Conservation (phyloP, 768 basidiomycete genomes). For the Boletus coccyginus region DNA sequence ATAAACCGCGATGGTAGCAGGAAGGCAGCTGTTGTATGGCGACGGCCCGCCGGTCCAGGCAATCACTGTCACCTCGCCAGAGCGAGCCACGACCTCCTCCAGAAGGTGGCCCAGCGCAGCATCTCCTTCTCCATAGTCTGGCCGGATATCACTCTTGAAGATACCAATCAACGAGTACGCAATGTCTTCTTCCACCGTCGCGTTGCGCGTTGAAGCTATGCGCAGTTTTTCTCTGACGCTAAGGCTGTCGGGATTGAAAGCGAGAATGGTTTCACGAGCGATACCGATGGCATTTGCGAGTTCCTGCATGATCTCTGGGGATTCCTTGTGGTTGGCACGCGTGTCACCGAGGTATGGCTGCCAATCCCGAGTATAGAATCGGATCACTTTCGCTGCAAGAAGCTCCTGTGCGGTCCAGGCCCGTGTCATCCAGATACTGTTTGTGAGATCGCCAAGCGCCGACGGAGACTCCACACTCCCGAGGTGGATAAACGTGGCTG, state of each 20-base stretch:
- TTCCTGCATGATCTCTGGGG: conserved; percentile 7
- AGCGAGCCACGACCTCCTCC: conserved; percentile 10
- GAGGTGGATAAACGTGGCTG: conserved; percentile 3
- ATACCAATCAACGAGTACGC: too few relatives aligned
- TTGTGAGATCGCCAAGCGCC: background rate
- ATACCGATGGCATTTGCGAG: conserved; percentile 3
- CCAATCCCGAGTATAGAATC: conserved; percentile 12
- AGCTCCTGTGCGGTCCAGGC: conserved; percentile 20
- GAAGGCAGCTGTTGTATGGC: conserved; percentile 14
- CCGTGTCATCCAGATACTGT: conserved; percentile 9
- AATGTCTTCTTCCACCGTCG: background rate
- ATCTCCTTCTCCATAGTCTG: conserved; percentile 6
- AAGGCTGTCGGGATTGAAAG: conserved; percentile 7
- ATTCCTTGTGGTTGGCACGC: conserved; percentile 7
- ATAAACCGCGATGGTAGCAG: background rate
- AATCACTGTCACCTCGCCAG: conserved; percentile 4
- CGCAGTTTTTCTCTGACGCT: conserved; percentile 8
- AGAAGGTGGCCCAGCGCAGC: conserved; percentile 11
- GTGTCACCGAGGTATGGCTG: conserved; percentile 7
- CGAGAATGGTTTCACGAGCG: background rate
- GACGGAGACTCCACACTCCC: background rate
- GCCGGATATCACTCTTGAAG: background rate
- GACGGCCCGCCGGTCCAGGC: conserved; percentile 12
- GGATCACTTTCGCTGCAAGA: conserved; percentile 6
- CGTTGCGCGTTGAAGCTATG: conserved; percentile 6